Base-by-base conservation (phyloP, 2,329 filamentous ascomycete genomes). In the Drechslera avenae region DNA sequence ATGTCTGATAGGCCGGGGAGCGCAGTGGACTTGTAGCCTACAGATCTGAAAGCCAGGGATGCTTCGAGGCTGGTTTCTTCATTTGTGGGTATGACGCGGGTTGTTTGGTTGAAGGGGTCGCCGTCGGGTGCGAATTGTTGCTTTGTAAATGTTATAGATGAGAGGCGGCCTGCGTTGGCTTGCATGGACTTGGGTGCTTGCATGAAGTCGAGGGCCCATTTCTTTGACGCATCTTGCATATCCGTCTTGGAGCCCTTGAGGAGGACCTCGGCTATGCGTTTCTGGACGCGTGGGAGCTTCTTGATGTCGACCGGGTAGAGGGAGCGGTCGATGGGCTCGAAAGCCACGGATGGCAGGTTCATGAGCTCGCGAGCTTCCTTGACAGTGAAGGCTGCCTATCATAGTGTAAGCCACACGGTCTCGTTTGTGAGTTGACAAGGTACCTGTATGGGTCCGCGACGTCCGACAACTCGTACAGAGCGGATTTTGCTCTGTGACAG, bases 321-420 rank as follows among this genome's bases (percentile, higher is more conserved):
- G 1, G 81, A 77, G 51, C 77, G 73, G 46, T 89, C 82, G 21
- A 93, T 79, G 1, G 88, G 83, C 46, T 86, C 81, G 65, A 96
- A 95, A 12, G 81, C 82, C 8, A 95, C 87, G 0, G 78, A 78
- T 0, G 85, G 82, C 2, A 97, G 80, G 41, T 89, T 88, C 76
- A 96, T 86, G 3, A 99, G 78, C 73, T 99, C 94, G 30, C 94
- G 86, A 13, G 91, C 78, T 76, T 99, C 94, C 73, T 97, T 97
- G 71, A 96, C 96, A 0, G 93, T 97, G 65, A 96, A 97, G 1
- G 94, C 86, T 18, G 91, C 93, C 86, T 93, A 64, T 13, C 4
- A 28, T 19, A 10, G 5, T 10, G 39, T 52, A 16, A 52, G 43
- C 21, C 5, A 40, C 33, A 5, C 14, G 5, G 21, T 39, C 16